Evolutionary conservation across 768 basidiomycete genomes (phyloP).

Genomic region (Suillus ampliporus): DNA sequence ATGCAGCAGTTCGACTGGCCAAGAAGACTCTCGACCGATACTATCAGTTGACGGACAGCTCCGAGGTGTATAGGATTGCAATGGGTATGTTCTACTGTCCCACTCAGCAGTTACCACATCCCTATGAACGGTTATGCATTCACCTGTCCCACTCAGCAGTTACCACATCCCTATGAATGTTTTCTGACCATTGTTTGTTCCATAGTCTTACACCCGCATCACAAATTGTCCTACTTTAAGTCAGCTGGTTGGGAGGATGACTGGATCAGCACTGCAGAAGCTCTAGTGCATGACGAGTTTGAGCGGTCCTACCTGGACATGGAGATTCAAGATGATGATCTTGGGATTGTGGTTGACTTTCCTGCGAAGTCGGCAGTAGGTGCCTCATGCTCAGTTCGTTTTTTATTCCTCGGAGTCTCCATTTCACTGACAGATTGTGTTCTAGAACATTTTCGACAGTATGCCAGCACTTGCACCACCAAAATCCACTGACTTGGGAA

Average conservation of each 20-base stretch:
- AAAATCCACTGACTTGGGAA: conserved; percentile 19
- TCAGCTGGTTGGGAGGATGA: conserved; percentile 27
- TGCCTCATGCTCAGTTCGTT: not conserved
- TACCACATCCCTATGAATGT: too few relatives aligned
- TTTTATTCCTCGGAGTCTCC: conserved; percentile 1
- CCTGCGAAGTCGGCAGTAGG: conserved; percentile 8
- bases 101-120: too few relatives aligned
- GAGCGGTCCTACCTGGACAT: conserved; percentile 8
- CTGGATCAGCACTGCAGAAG: conserved; percentile 33
- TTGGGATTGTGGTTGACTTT: not conserved
- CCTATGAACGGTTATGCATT: not conserved
- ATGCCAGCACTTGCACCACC: conserved; percentile 29
- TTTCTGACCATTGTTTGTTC: conserved; percentile 2
- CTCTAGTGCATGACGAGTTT: conserved; percentile 29
- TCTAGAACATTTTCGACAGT: conserved; percentile 37
- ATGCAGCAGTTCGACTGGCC: conserved; percentile 19
- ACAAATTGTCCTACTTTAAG: conserved; percentile 37
- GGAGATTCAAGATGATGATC: not conserved
- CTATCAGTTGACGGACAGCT: conserved; percentile 29
- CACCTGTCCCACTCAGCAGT: too few relatives aligned
- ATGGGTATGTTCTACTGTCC: conserved; percentile 35
- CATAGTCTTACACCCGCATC: conserved; percentile 36
- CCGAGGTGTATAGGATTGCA: conserved; percentile 32
- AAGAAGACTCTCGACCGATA: conserved; percentile 31
- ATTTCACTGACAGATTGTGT: not conserved